Evolutionary conservation across 2,329 filamentous ascomycete genomes (phyloP).

Genomic region (Exophiala mesophila): DNA sequence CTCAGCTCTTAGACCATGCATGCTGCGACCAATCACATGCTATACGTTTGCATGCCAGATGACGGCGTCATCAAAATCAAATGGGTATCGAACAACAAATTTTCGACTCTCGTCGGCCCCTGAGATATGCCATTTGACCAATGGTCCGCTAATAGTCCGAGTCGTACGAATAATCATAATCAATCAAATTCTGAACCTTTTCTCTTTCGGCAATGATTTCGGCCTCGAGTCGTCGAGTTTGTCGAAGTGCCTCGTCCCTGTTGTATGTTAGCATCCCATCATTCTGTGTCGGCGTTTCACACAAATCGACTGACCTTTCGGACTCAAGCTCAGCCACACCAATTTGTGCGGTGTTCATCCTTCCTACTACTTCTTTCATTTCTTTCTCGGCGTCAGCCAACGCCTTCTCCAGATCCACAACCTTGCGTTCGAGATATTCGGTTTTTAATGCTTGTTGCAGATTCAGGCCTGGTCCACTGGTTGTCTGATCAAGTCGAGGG

Average conservation of each 20-base stretch:
- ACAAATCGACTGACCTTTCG: slow-evolving; percentile 36
- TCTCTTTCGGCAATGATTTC: slow-evolving; percentile 61
- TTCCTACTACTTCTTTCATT: slow-evolving; percentile 76
- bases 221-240: slow-evolving; percentile 65
- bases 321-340: slow-evolving; percentile 72
- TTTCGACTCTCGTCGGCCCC: neutral
- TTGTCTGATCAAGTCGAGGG: slow-evolving; percentile 57
- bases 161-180: slow-evolving; percentile 13
- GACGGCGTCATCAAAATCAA: neutral
- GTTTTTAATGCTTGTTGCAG: slow-evolving; percentile 68
- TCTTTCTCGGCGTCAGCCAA: slow-evolving; percentile 69
- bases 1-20: too few species aligned
- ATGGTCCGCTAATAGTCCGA: slow-evolving; percentile 17
- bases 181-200: slow-evolving; percentile 32
- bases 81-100: neutral
- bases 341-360: slow-evolving; percentile 79
- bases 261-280: too few species aligned
- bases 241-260: slow-evolving; percentile 66
- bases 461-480: slow-evolving; percentile 55
- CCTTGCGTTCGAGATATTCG: slow-evolving; percentile 68
- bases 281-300: neutral
- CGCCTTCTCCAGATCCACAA: slow-evolving; percentile 79
- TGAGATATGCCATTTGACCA: neutral
- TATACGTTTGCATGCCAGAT: neutral
- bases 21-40: too few species aligned